Evolutionary conservation across 1,284 basidiomycete genomes (phyloP).

Genomic region (Ustilago xerochloae): DNA sequence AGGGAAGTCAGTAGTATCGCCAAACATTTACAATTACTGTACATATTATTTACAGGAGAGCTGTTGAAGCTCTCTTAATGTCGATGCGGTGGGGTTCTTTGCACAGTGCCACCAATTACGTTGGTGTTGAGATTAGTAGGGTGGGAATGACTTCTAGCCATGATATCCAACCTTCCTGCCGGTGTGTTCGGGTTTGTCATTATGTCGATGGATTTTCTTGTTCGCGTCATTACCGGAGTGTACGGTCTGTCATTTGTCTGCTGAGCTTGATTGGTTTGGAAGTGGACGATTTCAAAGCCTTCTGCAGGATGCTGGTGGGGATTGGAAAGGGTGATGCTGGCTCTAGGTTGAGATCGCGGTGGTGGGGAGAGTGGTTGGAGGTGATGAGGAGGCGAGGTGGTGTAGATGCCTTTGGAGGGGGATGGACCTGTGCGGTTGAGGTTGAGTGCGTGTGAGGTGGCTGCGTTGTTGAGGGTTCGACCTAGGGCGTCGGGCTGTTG

Average conservation of each 20-base stretch:
- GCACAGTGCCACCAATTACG: too few relatives aligned
- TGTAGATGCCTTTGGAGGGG: background rate
- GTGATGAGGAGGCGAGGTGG: conserved; percentile 4
- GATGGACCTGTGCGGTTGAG: background rate
- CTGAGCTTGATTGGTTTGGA: conserved; percentile 4
- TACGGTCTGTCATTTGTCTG: conserved; percentile 6
- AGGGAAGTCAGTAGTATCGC: conserved; percentile 11
- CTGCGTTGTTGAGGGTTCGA: conserved; percentile 5
- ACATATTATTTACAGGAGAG: background rate
- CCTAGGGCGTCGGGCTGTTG: conserved; percentile 5
- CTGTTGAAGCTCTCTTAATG: conserved; percentile 23
- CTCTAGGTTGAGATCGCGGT: conserved; percentile 24
- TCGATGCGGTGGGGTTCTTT: too few relatives aligned
- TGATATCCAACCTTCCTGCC: conserved; percentile 5
- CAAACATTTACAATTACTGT: too few relatives aligned
- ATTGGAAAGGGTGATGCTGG: conserved; percentile 14
- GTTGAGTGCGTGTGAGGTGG: conserved; percentile 13
- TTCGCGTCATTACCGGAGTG: conserved; percentile 27
- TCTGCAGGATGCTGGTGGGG: background rate
- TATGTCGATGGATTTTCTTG: conserved; percentile 23
- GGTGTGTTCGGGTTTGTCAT: too few relatives aligned
- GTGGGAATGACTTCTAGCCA: conserved; percentile 28
- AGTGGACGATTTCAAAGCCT: conserved; percentile 19
- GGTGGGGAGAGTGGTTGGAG: conserved; percentile 20
- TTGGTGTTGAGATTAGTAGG: too few relatives aligned